Conservation (phyloP, 2,329 filamentous ascomycete species). For the Stenocarpella maydis region DNA sequence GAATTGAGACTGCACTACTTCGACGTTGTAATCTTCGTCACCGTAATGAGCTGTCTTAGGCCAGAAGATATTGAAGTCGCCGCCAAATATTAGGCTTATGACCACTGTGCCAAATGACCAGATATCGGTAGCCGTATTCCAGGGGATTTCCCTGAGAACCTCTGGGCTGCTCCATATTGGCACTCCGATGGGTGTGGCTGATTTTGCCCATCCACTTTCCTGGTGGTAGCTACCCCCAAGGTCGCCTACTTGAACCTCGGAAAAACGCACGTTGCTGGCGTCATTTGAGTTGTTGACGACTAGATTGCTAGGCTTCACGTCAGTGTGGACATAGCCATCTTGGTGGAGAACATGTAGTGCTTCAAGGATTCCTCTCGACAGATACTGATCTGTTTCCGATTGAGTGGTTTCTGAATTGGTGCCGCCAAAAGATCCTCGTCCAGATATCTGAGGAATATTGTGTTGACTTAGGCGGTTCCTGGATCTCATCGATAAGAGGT, state of each 20-base stretch:
- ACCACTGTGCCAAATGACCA: conserved; percentile 20
- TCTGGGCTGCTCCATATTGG: too few relatives aligned
- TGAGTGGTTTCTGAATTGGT: too few relatives aligned
- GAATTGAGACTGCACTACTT: conserved; percentile 21
- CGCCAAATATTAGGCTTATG: conserved; percentile 22
- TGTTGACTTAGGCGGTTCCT: conserved; percentile 14
- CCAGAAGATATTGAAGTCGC: conserved; percentile 21
- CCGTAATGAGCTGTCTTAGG: conserved; percentile 17
- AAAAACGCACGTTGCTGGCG: conserved; percentile 36
- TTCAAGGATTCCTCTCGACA: conserved; percentile 39
- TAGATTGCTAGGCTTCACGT: conserved; percentile 42
- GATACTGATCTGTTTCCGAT: conserved; percentile 42
- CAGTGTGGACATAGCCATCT: conserved; percentile 40
- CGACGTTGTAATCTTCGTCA: conserved; percentile 17
- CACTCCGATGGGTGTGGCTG: conserved; percentile 13
- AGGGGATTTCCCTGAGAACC: too few relatives aligned
- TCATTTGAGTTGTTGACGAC: conserved; percentile 39
- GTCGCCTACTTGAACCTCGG: conserved; percentile 41
- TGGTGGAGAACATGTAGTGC: conserved; percentile 39
- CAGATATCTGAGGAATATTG: too few relatives aligned
- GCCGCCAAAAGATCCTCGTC: too few relatives aligned
- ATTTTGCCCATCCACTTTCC: conserved; percentile 16
- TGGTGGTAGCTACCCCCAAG: conserved; percentile 36
- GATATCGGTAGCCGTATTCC: too few relatives aligned
- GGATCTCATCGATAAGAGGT: conserved; percentile 25